Base-by-base conservation (phyloP, 768 basidiomycete genomes). In the Pholiota molesta region DNA sequence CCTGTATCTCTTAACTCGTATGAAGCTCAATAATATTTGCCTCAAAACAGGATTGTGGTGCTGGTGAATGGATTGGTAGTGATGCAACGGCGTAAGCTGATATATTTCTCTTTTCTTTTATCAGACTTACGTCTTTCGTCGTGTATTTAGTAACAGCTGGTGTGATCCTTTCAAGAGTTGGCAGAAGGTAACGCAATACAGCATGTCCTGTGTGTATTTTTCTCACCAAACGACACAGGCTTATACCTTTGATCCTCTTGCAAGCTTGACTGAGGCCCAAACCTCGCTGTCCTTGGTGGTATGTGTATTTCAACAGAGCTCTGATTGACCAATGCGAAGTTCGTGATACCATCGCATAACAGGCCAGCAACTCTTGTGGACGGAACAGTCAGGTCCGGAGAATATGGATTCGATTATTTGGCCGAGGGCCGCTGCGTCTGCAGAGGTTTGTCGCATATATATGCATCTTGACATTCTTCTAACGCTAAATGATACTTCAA, bases 151-250 rank as follows among this genome's bases (percentile, higher is more conserved):
- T 5, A 85, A 85, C 62, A 86, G 85, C 66, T 91, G 90, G 88
- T 91, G 88, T 68, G 88, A 88, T 66, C 88, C 89, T 0, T 91
- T 88, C 84, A 91, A 91, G 73, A 86, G 86, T 6, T 94, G 91
- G 91, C 86, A 89, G 69, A 82, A 85, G 74, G 88, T 89, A 58
- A 59, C 26, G 40, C 49, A n/a, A 26, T 47, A 21, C 16, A 39
- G 14, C 16, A 26, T 28, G n/a, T 16, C 9, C n/a, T 44, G 4
- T 44, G n/a, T 19, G 5, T 21, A 19, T n/a, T 44, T 44, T 23
- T 31, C 28, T 47, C 2, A 10, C 16, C 3, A 26, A 28, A 5
- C n/a, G 35, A 47, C 28, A 42, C 35, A 75, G 79, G 74, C 88
- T 1, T 90, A 88, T 73, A 85, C 86, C 3, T 94, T 92, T 74